phyloP scores from a whole-genome alignment of 306 rosid species.

The Psophocarpus tetragonolobus region DNA sequence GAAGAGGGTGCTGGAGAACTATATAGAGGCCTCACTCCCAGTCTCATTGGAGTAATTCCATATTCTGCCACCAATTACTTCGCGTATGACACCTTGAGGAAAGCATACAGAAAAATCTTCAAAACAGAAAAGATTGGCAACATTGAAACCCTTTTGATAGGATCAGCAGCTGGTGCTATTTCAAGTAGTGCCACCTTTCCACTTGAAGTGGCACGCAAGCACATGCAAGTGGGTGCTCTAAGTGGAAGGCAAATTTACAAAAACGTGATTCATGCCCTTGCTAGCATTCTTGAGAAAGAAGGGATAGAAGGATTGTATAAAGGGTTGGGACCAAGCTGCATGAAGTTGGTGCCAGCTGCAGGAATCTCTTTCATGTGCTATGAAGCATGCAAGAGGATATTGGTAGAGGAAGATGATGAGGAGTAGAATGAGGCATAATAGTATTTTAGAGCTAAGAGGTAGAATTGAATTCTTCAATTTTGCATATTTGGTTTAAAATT shows the following conservation, averaged over 20 bases:
- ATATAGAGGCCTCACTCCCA: constrained; percentile 91
- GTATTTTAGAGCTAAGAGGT: not conserved
- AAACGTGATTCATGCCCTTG: constrained; percentile 81
- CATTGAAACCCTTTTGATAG: constrained; percentile 87
- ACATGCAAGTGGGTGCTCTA: constrained; percentile 97
- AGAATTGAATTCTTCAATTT: not conserved
- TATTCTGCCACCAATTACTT: constrained; percentile 88
- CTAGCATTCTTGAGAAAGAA: constrained; percentile 78
- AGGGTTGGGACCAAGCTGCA: constrained; percentile 97
- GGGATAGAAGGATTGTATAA: constrained; percentile 77
- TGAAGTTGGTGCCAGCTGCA: constrained; percentile 94
- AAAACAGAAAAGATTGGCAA: constrained; percentile 89
- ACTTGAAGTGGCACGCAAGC: constrained; percentile 97
- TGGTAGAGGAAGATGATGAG: constrained; percentile 63
- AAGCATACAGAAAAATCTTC: constrained; percentile 70
- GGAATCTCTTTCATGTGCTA: constrained; percentile 98
- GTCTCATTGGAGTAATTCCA: constrained; percentile 95
- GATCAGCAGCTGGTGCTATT: constrained; percentile 92
- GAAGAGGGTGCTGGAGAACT: constrained; percentile 89
- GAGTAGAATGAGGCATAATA: constrained; percentile 38
- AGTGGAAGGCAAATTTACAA: constrained; percentile 84
- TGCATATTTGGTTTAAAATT: not conserved
- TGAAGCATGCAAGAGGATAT: constrained; percentile 91
- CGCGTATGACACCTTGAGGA: constrained; percentile 84
- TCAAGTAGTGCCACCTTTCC: constrained; percentile 92